Base-by-base conservation (phyloP, 495 filamentous ascomycete species). In the Coniosporium apollinis region DNA sequence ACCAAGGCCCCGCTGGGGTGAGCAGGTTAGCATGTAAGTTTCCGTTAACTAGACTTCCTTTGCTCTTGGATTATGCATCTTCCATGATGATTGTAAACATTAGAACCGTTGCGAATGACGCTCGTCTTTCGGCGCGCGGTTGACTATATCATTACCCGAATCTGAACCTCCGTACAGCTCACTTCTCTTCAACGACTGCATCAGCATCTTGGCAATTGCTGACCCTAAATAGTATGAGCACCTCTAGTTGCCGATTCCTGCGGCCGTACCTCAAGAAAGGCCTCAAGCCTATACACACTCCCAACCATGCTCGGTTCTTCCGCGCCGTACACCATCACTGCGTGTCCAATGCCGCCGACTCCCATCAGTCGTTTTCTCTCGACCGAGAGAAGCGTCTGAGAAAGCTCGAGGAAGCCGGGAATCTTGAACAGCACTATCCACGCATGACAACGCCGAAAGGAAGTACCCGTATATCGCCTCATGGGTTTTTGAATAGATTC, bases 91-190 rank as follows among this genome's bases (percentile, higher is more conserved):
- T n/a, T n/a, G n/a, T n/a, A n/a, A n/a, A n/a, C n/a, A n/a, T 48
- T 62, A 74, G 85, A 93, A 94, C 84, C 85, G 84, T 83, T 92
- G 86, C 85, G 80, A 79, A 74, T 86, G 82, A 89, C 72, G 67
- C 67, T 59, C 58, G 39, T 63, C 51, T 54, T 35, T 52, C 24
- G 26, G 42, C 42, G 49, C 59, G 58, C 64, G 69, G 52, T 56
- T 78, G 74, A 76, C 73, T 65, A 64, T 56, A 69, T 55, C 55
- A 59, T 53, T 62, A 29, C 22, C 64, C 64, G 60, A 66, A 44
- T 49, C 47, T 59, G n/a, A n/a, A n/a, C n/a, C n/a, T n/a, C n/a
- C n/a, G n/a, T n/a, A n/a, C n/a, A n/a, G n/a, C n/a, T n/a, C n/a
- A n/a, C n/a, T n/a, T n/a, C n/a, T n/a, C n/a, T n/a, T n/a, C n/a